Evolutionary conservation across 495 filamentous ascomycete genomes (phyloP), one percentile per base, ranked within the genome.

Genomic region (Choiromyces venosus): DNA sequence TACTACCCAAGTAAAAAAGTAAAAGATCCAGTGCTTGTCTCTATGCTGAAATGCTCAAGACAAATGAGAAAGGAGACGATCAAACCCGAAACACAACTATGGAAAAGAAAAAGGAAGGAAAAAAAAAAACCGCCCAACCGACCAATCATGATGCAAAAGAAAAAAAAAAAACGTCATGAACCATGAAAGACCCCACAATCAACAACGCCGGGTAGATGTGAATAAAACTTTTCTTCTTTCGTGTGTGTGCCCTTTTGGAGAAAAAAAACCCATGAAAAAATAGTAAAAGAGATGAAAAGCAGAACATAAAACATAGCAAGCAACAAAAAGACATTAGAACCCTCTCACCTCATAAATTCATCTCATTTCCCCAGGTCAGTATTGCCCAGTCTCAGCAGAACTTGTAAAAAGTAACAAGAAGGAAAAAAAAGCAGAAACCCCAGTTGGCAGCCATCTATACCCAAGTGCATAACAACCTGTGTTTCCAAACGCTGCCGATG

Each of bases 311-410:
- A 76, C 75, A 79, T 82, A 78, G 82, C 76, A 76, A 61, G 52
- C 52, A 61, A 61, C 25, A 61, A 61, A 61, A 61, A 61, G 52
- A 61, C 25, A 12, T 2, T 14, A 33, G 52, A 61, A 61, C 52
- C 52, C 52, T 61, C 52, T 61, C 52, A 61, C 52, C 52, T 29
- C 52, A 78, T 80, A 76, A 76, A 77, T 65, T 65, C 73, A 78
- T 81, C 76, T 82, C 77, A 74, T 81, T 83, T 76, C 74, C 75
- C 75, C 75, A 76, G 67, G 65, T 79, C 82, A 83, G 82, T 77
- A 80, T 82, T 79, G 79, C 82, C 79, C 80, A 80, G 80, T 83
- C 82, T 80, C 74, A 82, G 83, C 80, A 85, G 83, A 82, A 84
- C 84, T 84, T 83, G 83, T 84, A 84, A 86, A 86, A 66, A 72